phyloP scores from a whole-genome alignment of 164 flowering plant species.

The Umbilicus rupestris region DNA sequence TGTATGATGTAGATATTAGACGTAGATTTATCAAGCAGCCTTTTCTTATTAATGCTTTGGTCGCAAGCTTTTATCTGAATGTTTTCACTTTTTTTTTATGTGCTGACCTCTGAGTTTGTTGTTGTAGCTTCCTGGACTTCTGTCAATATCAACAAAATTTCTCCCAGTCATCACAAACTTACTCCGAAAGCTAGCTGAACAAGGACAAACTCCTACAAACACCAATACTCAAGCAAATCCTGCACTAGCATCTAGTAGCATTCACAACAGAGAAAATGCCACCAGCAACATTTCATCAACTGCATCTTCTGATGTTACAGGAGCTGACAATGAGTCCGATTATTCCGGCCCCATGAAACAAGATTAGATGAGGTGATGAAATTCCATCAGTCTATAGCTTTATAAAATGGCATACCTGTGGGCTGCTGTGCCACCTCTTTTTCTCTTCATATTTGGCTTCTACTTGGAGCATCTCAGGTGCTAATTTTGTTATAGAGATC shows the following conservation, averaged over 20 bases:
- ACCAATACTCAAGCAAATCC: slow-evolving; percentile 40
- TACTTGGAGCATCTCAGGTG: slow-evolving; percentile 1
- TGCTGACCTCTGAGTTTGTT: not conserved
- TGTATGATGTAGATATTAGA: no score
- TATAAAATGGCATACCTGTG: not conserved
- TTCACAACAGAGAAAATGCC: slow-evolving; percentile 19
- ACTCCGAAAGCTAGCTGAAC: slow-evolving; percentile 64
- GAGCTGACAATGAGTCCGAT: slow-evolving; percentile 31
- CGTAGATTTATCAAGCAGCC: not conserved
- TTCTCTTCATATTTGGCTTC: not conserved
- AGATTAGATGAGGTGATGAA: slow-evolving; percentile 19
- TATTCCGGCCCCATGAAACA: slow-evolving; percentile 44
- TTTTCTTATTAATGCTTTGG: not conserved
- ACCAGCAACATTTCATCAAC: slow-evolving; percentile 35
- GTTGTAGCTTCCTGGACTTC: slow-evolving; percentile 80
- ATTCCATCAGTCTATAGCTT: not conserved
- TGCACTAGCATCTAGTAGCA: slow-evolving; percentile 24
- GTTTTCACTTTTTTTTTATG: not conserved
- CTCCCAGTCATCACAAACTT: slow-evolving; percentile 86
- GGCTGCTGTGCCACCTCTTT: not conserved
- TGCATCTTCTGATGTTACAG: slow-evolving; percentile 47
- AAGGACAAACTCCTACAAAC: slow-evolving; percentile 45
- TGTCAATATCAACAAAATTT: slow-evolving; percentile 70
- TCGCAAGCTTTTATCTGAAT: not conserved
- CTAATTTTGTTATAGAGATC: not conserved